A percentile compares a stretch with the other conserved stretches of the same genome.
These are phyloP conservation scores for Metahyphopichia silvanorum DNA, from an alignment of 805 yeast species.

Conservation along the genomic window DNA sequence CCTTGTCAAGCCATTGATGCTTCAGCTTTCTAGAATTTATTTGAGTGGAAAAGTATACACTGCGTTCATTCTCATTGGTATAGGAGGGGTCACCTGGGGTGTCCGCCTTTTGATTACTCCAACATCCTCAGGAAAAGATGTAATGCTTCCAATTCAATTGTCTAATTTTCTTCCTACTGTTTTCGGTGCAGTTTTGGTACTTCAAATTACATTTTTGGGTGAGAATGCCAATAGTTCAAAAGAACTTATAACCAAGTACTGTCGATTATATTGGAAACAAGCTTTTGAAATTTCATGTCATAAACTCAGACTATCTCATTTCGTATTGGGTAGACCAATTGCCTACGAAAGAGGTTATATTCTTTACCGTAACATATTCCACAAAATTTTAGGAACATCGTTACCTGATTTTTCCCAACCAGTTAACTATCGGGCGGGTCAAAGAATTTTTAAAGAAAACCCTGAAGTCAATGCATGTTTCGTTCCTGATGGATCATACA, in stretches of 20 bases:
- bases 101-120: constrained; percentile 25
- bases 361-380: constrained; percentile 48
- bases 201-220: constrained; percentile 2
- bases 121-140: constrained; percentile 8
- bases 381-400: constrained; percentile 38
- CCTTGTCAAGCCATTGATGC: constrained; percentile 65
- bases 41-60: constrained; percentile 75
- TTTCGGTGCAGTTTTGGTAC: constrained; percentile 2
- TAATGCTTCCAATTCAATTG: constrained; percentile 25
- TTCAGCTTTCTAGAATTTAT: constrained; percentile 70
- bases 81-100: constrained; percentile 63
- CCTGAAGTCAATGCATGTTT: constrained; percentile 50
- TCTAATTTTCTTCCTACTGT: constrained; percentile 4
- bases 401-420: constrained; percentile 60
- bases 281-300: constrained; percentile 56
- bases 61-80: constrained; percentile 66
- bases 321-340: constrained; percentile 60
- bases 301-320: constrained; percentile 73
- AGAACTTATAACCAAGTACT: constrained; percentile 23
- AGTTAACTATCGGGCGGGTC: constrained; percentile 45
- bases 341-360: constrained; percentile 71
- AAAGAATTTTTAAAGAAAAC: constrained; percentile 38
- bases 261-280: constrained; percentile 56
- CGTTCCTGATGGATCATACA: constrained; percentile 75
- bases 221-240: constrained; percentile 1